phyloP scores from a whole-genome alignment of 1,284 basidiomycete genomes.

The Ceratobasidium sp. region DNA sequence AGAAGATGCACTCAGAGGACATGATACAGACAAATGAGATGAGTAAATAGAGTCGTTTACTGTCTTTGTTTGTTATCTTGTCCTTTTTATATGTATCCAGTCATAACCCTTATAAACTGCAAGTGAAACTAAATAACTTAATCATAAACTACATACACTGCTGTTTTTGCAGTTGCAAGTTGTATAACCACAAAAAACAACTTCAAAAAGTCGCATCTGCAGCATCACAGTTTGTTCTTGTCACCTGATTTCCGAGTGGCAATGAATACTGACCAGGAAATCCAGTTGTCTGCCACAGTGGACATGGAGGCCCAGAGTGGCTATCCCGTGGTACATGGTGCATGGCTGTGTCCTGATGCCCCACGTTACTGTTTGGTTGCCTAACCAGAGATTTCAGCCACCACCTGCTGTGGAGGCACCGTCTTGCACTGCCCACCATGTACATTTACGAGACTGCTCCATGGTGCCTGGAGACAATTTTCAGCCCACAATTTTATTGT shows the following conservation, averaged over 20 bases:
- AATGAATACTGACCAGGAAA: no score
- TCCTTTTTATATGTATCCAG: not conserved
- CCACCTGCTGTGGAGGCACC: not conserved
- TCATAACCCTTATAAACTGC: not conserved
- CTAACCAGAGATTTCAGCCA: not conserved
- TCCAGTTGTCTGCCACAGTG: no score
- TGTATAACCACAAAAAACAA: no score
- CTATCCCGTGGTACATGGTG: not conserved
- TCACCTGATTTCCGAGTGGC: no score
- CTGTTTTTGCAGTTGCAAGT: not conserved
- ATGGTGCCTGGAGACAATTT: constrained; percentile 5
- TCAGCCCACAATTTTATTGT: not conserved
- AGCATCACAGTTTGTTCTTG: no score
- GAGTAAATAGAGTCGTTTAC: not conserved
- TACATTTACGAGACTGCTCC: not conserved
- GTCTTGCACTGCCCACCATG: not conserved
- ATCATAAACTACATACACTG: not conserved
- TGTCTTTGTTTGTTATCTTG: not conserved
- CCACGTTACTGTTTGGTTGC: not conserved
- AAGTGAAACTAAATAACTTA: not conserved
- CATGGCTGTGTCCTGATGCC: constrained; percentile 2
- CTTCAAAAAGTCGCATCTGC: no score
- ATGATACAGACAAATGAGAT: not conserved
- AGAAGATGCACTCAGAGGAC: constrained; percentile 7
- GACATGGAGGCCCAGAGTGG: not conserved